phyloP scores from a whole-genome alignment of 148 eudicot species.

The Silene conica region DNA sequence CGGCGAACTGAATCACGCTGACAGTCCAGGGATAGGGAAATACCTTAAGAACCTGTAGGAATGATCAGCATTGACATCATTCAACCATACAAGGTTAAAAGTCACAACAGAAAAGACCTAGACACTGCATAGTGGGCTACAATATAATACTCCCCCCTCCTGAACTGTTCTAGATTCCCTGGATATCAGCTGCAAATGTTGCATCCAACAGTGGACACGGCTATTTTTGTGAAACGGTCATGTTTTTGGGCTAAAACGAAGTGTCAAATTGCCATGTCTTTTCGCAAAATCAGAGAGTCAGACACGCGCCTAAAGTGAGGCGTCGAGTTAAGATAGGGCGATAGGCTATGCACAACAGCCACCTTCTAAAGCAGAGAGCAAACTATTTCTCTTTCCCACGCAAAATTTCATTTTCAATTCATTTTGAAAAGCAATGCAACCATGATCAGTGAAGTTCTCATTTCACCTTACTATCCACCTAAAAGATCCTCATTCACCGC shows the following conservation, averaged over 20 bases:
- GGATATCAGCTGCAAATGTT: neutral
- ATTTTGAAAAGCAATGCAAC: neutral
- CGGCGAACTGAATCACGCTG: slow-evolving; percentile 69
- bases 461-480: neutral
- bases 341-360: neutral
- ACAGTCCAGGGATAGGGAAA: slow-evolving; percentile 72
- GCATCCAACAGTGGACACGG: neutral
- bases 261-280: neutral
- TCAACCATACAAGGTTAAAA: neutral
- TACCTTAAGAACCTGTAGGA: slow-evolving; percentile 72
- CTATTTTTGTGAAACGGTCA: neutral
- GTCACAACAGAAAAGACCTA: neutral
- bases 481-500: too few relatives aligned
- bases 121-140: too few relatives aligned
- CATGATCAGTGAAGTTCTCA: neutral
- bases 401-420: neutral
- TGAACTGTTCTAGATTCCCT: too few relatives aligned
- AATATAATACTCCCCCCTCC: too few relatives aligned
- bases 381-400: neutral
- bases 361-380: neutral
- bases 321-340: too few relatives aligned
- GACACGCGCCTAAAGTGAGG: neutral
- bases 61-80: slow-evolving; percentile 6
- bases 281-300: neutral
- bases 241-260: neutral